Evolutionary conservation across 1,284 basidiomycete species (phyloP), one percentile per base, ranked within the genome.

Genomic region (Takashimella koratensis): DNA sequence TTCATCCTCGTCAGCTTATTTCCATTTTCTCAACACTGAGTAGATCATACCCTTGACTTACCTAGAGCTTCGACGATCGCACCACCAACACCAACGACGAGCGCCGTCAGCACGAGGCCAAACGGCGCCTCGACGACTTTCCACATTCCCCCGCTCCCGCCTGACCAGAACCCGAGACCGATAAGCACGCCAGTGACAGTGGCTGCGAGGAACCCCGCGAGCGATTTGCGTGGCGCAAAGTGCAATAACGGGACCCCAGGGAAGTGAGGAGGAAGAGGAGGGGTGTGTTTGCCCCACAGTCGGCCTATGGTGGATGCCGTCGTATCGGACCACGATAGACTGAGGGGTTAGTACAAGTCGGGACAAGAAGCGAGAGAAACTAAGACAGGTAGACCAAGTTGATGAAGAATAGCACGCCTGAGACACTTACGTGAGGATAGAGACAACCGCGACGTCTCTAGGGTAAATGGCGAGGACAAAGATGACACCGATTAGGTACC

Each of bases 311-410:
- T 92, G 3, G 93, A 96, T 0, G 95, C 95, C 13, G 90, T 84
- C 0, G 95, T 98, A 77, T 98, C 95, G 3, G 91, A 93, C 90
- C 95, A 97, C 24, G 93, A 94, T 43, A 98, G 84, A 58, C 90
- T 94, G 57, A 20, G 10, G n/a, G n/a, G n/a, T n/a, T n/a, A n/a
- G n/a, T n/a, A n/a, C n/a, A n/a, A n/a, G n/a, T n/a, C n/a, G n/a
- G n/a, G n/a, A n/a, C n/a, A n/a, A n/a, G n/a, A n/a, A n/a, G n/a
- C n/a, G n/a, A n/a, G n/a, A n/a, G n/a, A n/a, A n/a, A n/a, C n/a
- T n/a, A n/a, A n/a, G n/a, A n/a, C n/a, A n/a, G n/a, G n/a, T n/a
- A n/a, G n/a, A n/a, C n/a, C n/a, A n/a, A n/a, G n/a, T n/a, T n/a
- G n/a, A n/a, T n/a, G n/a, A n/a, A n/a, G n/a, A n/a, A n/a, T n/a